Percentiles rank a stretch among this genome's conserved stretches.
Conservation (phyloP, 495 filamentous ascomycete genomes). For the Neurospora cerealis region DNA sequence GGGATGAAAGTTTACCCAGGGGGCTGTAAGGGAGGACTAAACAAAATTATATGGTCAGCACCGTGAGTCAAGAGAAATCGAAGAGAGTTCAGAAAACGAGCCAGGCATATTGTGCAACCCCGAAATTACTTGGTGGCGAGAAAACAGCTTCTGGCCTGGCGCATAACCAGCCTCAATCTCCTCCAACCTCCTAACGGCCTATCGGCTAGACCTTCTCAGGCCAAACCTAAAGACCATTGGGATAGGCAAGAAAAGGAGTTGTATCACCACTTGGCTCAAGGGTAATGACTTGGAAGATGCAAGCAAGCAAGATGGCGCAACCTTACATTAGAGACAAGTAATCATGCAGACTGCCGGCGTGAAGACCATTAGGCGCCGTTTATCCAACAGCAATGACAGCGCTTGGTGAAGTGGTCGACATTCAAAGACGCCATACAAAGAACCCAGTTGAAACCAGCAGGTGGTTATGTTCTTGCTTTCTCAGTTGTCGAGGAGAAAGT, state of each 20-base stretch:
- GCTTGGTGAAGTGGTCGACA: neutral
- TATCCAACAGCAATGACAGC: constrained; percentile 1
- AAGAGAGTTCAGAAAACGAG: neutral
- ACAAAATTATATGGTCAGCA: neutral
- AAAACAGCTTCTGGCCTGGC: neutral
- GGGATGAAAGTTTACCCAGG: neutral
- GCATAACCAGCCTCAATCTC: neutral
- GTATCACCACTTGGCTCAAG: neutral
- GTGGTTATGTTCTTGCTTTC: neutral
- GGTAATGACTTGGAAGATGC: neutral
- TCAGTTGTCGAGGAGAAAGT: neutral
- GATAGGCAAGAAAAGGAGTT: neutral
- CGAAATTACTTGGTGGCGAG: neutral
- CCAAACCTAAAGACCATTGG: neutral
- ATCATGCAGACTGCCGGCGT: constrained; percentile 2
- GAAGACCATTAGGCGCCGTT: constrained; percentile 1
- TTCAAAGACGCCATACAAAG: neutral
- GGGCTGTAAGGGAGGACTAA: neutral
- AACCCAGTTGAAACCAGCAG: neutral
- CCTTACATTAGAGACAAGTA: constrained; percentile 5
- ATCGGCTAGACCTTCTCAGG: neutral
- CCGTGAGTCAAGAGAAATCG: neutral
- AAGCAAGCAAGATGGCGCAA: neutral
- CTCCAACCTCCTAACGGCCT: neutral
- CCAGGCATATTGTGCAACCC: neutral